Evolutionary conservation across 768 basidiomycete genomes (phyloP).

Genomic region (Xerocomus spinulosus): DNA sequence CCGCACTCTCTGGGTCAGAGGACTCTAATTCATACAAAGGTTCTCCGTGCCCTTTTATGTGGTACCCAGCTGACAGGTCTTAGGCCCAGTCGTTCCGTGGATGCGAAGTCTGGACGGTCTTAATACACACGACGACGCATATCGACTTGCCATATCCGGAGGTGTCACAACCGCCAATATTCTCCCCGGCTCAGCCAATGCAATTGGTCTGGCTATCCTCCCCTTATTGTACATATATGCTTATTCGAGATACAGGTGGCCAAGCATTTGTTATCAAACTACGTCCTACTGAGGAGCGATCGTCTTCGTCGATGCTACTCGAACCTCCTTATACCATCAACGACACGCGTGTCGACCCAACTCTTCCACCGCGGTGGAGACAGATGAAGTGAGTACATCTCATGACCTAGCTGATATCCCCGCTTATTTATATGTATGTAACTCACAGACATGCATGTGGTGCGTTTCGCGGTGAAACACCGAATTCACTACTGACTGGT

Average conservation of each 20-base stretch:
- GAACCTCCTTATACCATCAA: slow-evolving; percentile 73
- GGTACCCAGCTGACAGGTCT: background rate
- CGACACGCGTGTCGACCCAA: slow-evolving; percentile 36
- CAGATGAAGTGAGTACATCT: slow-evolving; percentile 63
- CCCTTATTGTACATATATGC: slow-evolving; percentile 4
- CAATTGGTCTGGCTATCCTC: slow-evolving; percentile 51
- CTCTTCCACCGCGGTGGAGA: slow-evolving; percentile 58
- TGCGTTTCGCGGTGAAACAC: slow-evolving; percentile 6
- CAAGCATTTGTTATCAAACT: slow-evolving; percentile 87
- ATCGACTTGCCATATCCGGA: slow-evolving; percentile 71
- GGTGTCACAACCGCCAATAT: slow-evolving; percentile 85
- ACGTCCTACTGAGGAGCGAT: slow-evolving; percentile 69
- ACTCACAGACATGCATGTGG: slow-evolving; percentile 57
- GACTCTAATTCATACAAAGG: slow-evolving; percentile 64
- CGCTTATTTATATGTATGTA: slow-evolving; percentile 5
- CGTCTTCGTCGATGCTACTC: slow-evolving; percentile 75
- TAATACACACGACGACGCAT: slow-evolving; percentile 80
- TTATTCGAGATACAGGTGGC: slow-evolving; percentile 50
- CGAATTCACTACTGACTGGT: background rate
- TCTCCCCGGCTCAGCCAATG: slow-evolving; percentile 72
- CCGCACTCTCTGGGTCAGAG: slow-evolving; percentile 43
- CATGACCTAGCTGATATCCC: background rate
- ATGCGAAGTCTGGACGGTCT: slow-evolving; percentile 79
- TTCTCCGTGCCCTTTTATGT: slow-evolving; percentile 1
- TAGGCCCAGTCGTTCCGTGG: slow-evolving; percentile 65